A percentile compares a stretch with the other conserved stretches of the same genome.
phyloP scores from a whole-genome alignment of 2,329 filamentous ascomycete genomes.

The Verticillium nonalfalfae region DNA sequence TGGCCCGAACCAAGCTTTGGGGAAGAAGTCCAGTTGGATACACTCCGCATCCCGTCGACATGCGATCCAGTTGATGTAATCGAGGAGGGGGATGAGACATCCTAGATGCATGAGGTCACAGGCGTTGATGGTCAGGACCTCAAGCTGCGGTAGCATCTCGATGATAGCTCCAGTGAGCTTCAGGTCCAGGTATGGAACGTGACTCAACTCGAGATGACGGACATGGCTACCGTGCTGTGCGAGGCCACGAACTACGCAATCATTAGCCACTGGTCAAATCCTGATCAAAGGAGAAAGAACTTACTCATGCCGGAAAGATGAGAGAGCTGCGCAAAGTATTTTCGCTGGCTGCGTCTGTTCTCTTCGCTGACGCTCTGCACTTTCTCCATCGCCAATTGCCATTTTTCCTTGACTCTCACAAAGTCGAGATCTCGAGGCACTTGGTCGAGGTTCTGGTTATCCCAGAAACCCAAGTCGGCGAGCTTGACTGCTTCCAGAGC shows the following conservation, averaged over 20 bases:
- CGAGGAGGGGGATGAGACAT: conserved; percentile 11
- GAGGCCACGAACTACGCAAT: conserved; percentile 4
- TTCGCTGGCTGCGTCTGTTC: background rate
- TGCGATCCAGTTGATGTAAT: conserved; percentile 12
- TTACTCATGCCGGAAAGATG: background rate
- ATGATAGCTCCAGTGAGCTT: conserved; percentile 13
- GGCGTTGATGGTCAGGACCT: conserved; percentile 16
- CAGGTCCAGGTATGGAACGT: conserved; percentile 16
- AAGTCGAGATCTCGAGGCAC: background rate
- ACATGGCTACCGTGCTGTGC: conserved; percentile 9
- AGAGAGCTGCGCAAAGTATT: background rate
- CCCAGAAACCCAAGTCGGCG: background rate
- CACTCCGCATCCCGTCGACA: conserved; percentile 10
- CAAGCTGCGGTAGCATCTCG: conserved; percentile 10
- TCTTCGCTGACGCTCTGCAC: background rate
- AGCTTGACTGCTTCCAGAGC: background rate
- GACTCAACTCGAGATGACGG: conserved; percentile 16
- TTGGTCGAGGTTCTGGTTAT: background rate
- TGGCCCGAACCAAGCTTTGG: conserved; percentile 1
- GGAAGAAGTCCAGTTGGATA: conserved; percentile 6
- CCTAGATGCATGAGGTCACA: conserved; percentile 22
- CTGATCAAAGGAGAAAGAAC: background rate
- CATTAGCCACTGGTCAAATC: background rate
- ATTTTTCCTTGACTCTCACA: background rate
- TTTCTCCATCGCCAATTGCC: background rate